phyloP scores from a whole-genome alignment of 345 rosid genomes.

The Boechera divaricarpa region DNA sequence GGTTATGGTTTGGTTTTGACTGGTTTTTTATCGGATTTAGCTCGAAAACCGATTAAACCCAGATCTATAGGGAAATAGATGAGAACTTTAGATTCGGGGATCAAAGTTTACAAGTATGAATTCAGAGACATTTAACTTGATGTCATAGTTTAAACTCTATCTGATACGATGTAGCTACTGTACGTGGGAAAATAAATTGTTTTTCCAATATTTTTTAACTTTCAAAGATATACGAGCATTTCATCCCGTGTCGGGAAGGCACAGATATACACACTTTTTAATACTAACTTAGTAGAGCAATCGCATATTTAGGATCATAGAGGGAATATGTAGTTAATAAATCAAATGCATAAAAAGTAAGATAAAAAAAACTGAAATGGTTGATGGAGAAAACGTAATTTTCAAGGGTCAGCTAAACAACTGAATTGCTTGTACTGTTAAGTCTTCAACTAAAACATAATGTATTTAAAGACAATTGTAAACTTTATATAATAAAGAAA shows the following conservation, averaged over 20 bases:
- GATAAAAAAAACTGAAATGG: background rate
- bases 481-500: conserved; percentile 18
- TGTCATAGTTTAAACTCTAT: too few species aligned
- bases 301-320: background rate
- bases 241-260: background rate
- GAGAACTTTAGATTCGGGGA: too few species aligned
- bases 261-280: background rate
- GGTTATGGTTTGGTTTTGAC: too few species aligned
- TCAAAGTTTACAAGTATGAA: too few species aligned
- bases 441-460: conserved; percentile 41
- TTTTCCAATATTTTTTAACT: too few species aligned
- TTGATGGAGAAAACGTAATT: conserved; percentile 24
- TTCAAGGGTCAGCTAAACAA: conserved; percentile 47
- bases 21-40: too few species aligned
- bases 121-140: too few species aligned
- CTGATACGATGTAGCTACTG: too few species aligned
- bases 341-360: background rate
- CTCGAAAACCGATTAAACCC: too few species aligned
- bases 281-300: background rate
- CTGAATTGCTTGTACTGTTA: conserved; percentile 41
- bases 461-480: background rate
- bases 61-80: too few species aligned
- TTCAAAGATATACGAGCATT: too few species aligned
- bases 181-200: too few species aligned
- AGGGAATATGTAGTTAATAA: background rate